These are phyloP conservation scores for Ricinus communis DNA, from an alignment of 345 rosid genomes.

Conservation along the genomic window DNA sequence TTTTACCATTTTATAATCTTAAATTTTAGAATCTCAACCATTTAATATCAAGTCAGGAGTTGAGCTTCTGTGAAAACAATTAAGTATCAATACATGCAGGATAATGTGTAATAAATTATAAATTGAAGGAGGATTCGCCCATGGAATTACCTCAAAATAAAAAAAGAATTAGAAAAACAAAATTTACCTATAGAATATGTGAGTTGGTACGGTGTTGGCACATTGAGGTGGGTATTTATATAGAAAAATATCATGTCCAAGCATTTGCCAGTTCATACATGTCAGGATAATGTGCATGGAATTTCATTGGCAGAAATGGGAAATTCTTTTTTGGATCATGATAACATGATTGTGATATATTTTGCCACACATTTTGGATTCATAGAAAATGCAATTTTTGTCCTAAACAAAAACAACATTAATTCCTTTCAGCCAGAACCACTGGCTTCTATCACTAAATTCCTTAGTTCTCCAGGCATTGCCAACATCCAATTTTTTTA, in stretches of 20 bases:
- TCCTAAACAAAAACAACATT: neutral
- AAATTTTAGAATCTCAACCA: too few species aligned
- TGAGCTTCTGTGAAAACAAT: too few species aligned
- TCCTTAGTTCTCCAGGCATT: neutral
- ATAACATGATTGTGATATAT: conserved; percentile 9
- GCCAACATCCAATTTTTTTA: neutral
- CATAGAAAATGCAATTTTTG: neutral
- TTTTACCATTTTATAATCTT: too few species aligned
- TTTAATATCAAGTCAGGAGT: too few species aligned
- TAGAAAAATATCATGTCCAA: neutral
- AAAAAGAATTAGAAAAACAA: too few species aligned
- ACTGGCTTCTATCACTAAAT: conserved; percentile 6
- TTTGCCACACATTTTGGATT: neutral
- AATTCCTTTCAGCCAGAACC: neutral
- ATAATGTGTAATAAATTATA: too few species aligned
- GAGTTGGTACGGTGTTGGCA: neutral
- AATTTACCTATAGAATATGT: too few species aligned
- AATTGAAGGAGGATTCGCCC: too few species aligned
- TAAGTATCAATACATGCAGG: too few species aligned
- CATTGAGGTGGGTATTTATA: too few species aligned
- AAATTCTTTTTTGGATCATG: neutral
- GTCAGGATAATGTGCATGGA: neutral
- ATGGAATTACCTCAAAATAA: too few species aligned
- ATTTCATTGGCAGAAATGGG: too few species aligned
- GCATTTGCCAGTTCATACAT: conserved; percentile 1